phyloP scores from a whole-genome alignment of 2,329 filamentous ascomycete species.

The Aspergillus terreus region DNA sequence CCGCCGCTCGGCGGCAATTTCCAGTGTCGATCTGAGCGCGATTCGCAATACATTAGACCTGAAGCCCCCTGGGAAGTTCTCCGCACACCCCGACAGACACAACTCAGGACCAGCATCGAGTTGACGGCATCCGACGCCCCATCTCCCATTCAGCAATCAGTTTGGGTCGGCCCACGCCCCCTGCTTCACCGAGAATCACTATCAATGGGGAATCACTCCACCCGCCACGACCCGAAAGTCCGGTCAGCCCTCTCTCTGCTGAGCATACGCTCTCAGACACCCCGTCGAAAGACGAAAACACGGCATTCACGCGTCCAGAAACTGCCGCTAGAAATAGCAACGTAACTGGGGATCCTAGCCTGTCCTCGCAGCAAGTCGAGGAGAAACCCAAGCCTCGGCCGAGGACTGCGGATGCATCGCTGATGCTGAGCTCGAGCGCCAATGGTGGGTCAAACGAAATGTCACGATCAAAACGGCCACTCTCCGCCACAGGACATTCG shows the following conservation, averaged over 20 bases:
- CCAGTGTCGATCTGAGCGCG: constrained; percentile 70
- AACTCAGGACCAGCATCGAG: constrained; percentile 21
- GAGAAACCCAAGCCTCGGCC: constrained; percentile 32
- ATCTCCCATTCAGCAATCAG: constrained; percentile 32
- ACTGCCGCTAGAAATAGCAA: constrained; percentile 71
- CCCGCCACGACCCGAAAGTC: constrained; percentile 7
- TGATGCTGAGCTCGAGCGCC: constrained; percentile 26
- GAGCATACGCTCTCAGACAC: constrained; percentile 77
- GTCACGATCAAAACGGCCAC: constrained; percentile 34
- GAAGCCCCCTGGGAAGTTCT: constrained; percentile 57
- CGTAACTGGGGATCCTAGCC: constrained; percentile 39
- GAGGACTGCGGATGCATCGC: constrained; percentile 42
- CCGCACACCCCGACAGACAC: constrained; percentile 47
- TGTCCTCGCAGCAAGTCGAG: constrained; percentile 27
- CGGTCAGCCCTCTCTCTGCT: constrained; percentile 48
- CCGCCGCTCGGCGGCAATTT: constrained; percentile 75
- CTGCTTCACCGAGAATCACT: constrained; percentile 29
- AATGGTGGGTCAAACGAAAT: constrained; percentile 14
- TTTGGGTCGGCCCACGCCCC: constrained; percentile 28
- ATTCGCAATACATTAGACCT: constrained; percentile 45
- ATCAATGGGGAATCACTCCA: constrained; percentile 10
- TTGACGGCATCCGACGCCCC: constrained; percentile 28
- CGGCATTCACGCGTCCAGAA: constrained; percentile 54
- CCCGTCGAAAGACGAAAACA: constrained; percentile 70
- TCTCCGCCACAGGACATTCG: constrained; percentile 37